Evolutionary conservation across 2,329 filamentous ascomycete species (phyloP), one percentile per base, ranked within the genome.

Genomic region (Fusarium pseudocircinatum): DNA sequence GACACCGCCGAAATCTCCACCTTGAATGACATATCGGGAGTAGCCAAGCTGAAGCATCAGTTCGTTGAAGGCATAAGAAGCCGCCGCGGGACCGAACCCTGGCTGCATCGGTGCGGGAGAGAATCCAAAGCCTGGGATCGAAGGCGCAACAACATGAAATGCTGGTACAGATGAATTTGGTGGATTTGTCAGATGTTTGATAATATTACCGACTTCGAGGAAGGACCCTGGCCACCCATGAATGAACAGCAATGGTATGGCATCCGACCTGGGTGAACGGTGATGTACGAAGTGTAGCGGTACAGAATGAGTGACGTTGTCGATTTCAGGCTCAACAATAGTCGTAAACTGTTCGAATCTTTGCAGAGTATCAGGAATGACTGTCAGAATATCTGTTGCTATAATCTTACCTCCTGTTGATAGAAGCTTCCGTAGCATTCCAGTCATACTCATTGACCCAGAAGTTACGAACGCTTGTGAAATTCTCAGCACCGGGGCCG

Each of bases 321-420:
- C n/a, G 13, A 59, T 59, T 11, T 39, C 22, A 5, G 56, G 34
- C 10, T 59, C 34, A 16, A 59, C 56, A 32, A 52, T 30, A 12
- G 26, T 59, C 1, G 56, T 59, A 36, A 52, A 52, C 22, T 59
- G 56, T 9, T 39, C 24, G 3, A 59, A 8, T 22, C 56, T 59
- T 24, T 3, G 1, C 4, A 16, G 1, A 11, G 6, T 4, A 7
- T 59, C 11, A 59, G 54, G 1, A 1, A 7, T 18, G 15, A 13
- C 4, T 4, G 9, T 18, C 1, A 2, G 1, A 1, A 11, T 18
- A 0, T 4, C 13, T 6, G 40, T 4, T 12, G 1, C 0, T 7
- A 2, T 6, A 10, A 4, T 18, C 42, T 32, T 15, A 52, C 56
- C 16, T 50, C 4, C 39, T 7, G 7, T 59, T 59, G 24, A 59